Base-by-base conservation (phyloP, 345 rosid species). In the Salix udensis region DNA sequence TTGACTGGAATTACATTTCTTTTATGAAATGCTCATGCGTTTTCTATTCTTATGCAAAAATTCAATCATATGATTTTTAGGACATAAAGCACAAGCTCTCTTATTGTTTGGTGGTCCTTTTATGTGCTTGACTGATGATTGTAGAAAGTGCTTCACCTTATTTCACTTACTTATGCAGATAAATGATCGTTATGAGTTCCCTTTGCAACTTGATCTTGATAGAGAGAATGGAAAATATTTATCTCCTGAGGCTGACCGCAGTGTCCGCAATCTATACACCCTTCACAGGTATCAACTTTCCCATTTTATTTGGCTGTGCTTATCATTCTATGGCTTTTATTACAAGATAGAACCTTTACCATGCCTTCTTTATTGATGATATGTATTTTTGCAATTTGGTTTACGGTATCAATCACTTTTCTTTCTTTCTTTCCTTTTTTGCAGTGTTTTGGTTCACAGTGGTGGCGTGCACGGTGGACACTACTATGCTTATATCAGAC, bases 381-480 rank as follows among this genome's bases (percentile, higher is more conserved):
- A 37, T 39, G 67, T 40, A 1, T 12, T 23, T 68, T 2, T 61
- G 3, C 68, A 37, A 9, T 58, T 16, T 36, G 31, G n/a, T 48
- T 67, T 6, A 11, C 2, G 26, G 16, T n/a, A 37, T 34, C 48
- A 21, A 1, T 67, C 5, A 21, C 26, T 30, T 21, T 16, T 73
- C 28, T 16, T 23, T 16, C 52, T 44, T 74, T 19, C 12, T 18
- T 42, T 75, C 39, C 42, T 61, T 60, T 61, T 78, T 82, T 82
- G 71, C 91, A 96, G 99, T 89, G 99, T 96, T 81, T 82, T 96
- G 70, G 99, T 96, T 81, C 99, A 96, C 79, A 95, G 98, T 65
- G 98, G 97, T 36, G 98, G 98, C 42, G 98, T 93, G 83, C 97
- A 93, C 81, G 97, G 96, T 77, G 99, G 99, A 65, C 99, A 95